Evolutionary conservation across 2,329 filamentous ascomycete genomes (phyloP), one percentile per base, ranked within the genome.

Genomic region (Aspergillus sp.): DNA sequence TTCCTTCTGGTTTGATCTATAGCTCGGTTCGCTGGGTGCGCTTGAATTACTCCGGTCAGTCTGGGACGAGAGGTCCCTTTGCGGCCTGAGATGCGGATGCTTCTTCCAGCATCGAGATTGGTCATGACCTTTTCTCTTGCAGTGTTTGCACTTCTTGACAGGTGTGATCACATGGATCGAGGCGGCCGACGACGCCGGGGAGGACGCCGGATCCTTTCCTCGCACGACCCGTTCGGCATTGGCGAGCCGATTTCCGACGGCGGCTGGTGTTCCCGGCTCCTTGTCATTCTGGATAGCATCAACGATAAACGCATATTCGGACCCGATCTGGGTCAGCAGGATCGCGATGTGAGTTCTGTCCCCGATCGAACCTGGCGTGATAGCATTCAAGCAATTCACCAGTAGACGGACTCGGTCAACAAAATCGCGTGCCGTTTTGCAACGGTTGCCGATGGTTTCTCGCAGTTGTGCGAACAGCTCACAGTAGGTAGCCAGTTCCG

Each of bases 401-500:
- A n/a, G n/a, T n/a, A n/a, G n/a, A n/a, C n/a, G n/a, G n/a, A n/a
- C n/a, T 45, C 43, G 43, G 11, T 45, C 43, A 45, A 45, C 43
- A 31, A 45, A 45, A 31, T 45, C 43, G 23, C 43, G 23, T 45
- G 43, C 23, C 23, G 23, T 45, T 45, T 45, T 45, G 21, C 14
- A 45, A 45, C 17, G 45, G 29, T 36, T 47, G 16, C 45, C 25
- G 14, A 25, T 47, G 16, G 45, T 47, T 16, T 47, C 45, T 20
- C 45, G 13, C 45, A 47, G 45, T 13, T 47, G 45, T 47, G 31
- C 45, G 20, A 47, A 47, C 34, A 47, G 34, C 17, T 47, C 45
- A 36, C 31, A 47, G 45, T 47, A 47, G 25, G 45, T 47, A 21
- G 45, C 45, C 45, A 47, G 45, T 47, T 47, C 45, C 45, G 45